These are phyloP conservation scores for Pseudozyma sp. DNA, from an alignment of 1,284 basidiomycete species.

Conservation along the genomic window DNA sequence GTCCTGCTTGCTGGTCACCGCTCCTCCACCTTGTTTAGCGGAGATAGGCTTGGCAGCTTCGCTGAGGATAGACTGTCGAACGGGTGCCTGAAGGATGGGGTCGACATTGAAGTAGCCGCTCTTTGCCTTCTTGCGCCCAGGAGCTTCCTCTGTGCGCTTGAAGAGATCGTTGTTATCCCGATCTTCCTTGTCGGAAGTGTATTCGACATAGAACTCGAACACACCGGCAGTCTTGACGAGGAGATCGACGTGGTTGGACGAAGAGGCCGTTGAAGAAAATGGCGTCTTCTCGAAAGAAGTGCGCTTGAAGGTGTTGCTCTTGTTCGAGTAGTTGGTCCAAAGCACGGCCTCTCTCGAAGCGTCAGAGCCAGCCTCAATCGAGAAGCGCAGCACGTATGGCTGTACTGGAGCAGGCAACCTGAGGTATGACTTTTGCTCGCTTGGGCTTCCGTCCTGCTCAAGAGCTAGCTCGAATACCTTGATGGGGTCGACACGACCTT, in stretches of 20 bases:
- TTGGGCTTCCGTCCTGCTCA: conserved; percentile 61
- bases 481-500: conserved; percentile 21
- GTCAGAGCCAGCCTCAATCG: conserved; percentile 54
- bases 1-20: conserved; percentile 25
- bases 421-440: conserved; percentile 53
- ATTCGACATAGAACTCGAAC: conserved; percentile 65
- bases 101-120: conserved; percentile 64
- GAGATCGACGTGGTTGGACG: conserved; percentile 48
- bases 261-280: conserved; percentile 28
- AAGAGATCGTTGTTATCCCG: conserved; percentile 21
- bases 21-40: conserved; percentile 47
- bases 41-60: conserved; percentile 25
- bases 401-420: conserved; percentile 57
- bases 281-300: conserved; percentile 76
- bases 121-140: conserved; percentile 38
- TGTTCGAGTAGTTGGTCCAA: conserved; percentile 58
- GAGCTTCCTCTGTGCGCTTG: conserved; percentile 15
- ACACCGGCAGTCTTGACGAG: conserved; percentile 54
- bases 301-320: conserved; percentile 80
- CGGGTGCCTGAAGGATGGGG: conserved; percentile 53
- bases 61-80: conserved; percentile 49
- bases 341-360: conserved; percentile 55
- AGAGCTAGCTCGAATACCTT: conserved; percentile 57
- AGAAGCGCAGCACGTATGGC: conserved; percentile 61
- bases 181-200: conserved; percentile 41